Evolutionary conservation across 2,329 filamentous ascomycete species (phyloP).

Genomic region (Phoma sp.): DNA sequence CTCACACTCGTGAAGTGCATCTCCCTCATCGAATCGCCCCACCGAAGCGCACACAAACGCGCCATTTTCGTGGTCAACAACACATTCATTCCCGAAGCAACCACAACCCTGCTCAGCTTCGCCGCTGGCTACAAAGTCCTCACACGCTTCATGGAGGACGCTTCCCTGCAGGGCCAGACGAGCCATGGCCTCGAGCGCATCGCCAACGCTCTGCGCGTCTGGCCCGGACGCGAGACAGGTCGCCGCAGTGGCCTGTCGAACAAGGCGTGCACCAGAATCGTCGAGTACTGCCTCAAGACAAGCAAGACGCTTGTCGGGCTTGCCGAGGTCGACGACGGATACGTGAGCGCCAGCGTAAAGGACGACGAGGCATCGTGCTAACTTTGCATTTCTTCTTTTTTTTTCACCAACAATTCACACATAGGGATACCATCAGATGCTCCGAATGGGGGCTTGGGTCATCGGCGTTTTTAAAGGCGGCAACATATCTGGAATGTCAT

Average conservation of each 20-base stretch:
- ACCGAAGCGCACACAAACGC: constrained; percentile 42
- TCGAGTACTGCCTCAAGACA: constrained; percentile 50
- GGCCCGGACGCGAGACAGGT: constrained; percentile 54
- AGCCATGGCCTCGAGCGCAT: constrained; percentile 52
- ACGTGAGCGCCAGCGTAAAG: constrained; percentile 37
- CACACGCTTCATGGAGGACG: constrained; percentile 43
- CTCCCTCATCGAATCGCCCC: constrained; percentile 53
- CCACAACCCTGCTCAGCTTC: constrained; percentile 54
- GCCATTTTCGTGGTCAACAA: constrained; percentile 50
- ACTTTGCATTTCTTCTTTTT: not conserved
- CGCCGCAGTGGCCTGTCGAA: constrained; percentile 48
- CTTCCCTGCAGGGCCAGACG: constrained; percentile 38
- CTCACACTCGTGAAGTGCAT: constrained; percentile 66
- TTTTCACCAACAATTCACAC: not conserved
- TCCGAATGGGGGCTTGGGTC: not conserved
- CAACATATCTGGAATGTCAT: too few relatives aligned
- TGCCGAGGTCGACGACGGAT: constrained; percentile 36
- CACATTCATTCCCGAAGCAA: constrained; percentile 47
- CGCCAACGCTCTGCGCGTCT: constrained; percentile 52
- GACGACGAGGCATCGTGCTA: constrained; percentile 22
- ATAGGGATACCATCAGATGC: not conserved
- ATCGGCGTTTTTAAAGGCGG: too few relatives aligned
- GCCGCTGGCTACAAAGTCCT: constrained; percentile 53
- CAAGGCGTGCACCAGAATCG: constrained; percentile 47
- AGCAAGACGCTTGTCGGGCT: constrained; percentile 53